A percentile compares a stretch with the other conserved stretches of the same genome.
phyloP scores from a whole-genome alignment of 2,329 filamentous ascomycete genomes.

The Knufia petricola region DNA sequence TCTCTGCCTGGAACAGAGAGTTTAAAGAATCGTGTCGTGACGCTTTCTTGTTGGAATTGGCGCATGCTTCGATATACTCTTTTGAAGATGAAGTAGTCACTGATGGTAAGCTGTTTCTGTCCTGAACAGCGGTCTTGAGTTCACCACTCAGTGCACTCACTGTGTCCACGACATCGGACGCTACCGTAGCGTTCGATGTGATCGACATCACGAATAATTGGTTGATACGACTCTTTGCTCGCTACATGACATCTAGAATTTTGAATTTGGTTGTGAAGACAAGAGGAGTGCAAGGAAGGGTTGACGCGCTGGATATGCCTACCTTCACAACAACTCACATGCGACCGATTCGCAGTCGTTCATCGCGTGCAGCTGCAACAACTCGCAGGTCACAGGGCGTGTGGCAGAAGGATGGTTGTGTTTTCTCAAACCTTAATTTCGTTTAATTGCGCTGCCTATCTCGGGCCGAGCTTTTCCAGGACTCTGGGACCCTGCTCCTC shows the following conservation, averaged over 20 bases:
- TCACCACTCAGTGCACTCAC: neutral
- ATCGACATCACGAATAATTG: neutral
- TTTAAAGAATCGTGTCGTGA: neutral
- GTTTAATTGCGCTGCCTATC: constrained; percentile 43
- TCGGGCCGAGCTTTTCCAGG: constrained; percentile 84
- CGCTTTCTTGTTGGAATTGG: neutral
- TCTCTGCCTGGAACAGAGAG: neutral
- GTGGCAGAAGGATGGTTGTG: neutral
- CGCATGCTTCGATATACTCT: constrained; percentile 7
- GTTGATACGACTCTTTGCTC: no score
- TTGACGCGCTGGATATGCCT: no score
- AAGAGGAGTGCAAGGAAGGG: no score
- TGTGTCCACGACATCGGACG: neutral
- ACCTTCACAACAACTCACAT: no score
- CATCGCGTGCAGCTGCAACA: no score
- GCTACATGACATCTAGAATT: no score
- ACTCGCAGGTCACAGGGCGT: neutral
- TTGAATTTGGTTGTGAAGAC: no score
- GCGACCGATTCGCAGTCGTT: no score
- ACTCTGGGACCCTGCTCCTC: constrained; percentile 77
- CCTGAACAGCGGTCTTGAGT: neutral
- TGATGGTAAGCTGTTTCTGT: neutral
- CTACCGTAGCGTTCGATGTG: neutral
- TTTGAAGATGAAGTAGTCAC: neutral
- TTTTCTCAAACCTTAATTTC: neutral